Percentiles rank a stretch among this genome's conserved stretches.
Evolutionary conservation across 371 early-diverging fungal species (phyloP).

Genomic region (Furculomyces boomerangus): DNA sequence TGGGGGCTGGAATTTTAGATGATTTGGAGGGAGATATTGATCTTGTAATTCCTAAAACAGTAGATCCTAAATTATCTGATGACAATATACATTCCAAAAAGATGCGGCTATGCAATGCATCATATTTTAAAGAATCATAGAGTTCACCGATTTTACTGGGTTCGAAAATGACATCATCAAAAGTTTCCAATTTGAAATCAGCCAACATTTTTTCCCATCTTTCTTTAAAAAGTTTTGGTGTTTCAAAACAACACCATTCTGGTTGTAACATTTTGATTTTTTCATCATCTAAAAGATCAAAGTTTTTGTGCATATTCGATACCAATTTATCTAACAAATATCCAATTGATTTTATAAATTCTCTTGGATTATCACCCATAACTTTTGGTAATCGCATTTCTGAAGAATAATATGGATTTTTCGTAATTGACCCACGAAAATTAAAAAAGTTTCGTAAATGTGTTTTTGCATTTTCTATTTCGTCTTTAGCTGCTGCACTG

Average conservation of each 20-base stretch:
- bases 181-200: conserved; percentile 36
- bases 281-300: conserved; percentile 30
- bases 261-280: conserved; percentile 11
- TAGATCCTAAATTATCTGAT: not conserved
- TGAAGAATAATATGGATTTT: conserved; percentile 17
- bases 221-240: conserved; percentile 58
- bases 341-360: conserved; percentile 48
- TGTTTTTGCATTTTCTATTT: conserved; percentile 68
- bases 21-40: not conserved
- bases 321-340: conserved; percentile 44
- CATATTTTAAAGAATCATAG: conserved; percentile 90
- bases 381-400: conserved; percentile 31
- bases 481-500: conserved; percentile 83
- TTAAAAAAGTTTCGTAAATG: conserved; percentile 34
- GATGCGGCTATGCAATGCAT: conserved; percentile 78
- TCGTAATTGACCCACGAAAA: conserved; percentile 7
- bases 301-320: conserved; percentile 61
- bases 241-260: conserved; percentile 66
- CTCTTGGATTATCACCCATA: conserved; percentile 37
- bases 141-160: conserved; percentile 83
- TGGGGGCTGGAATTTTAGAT: not conserved
- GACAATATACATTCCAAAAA: conserved; percentile 43
- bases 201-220: conserved; percentile 89
- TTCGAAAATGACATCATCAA: conserved; percentile 28
- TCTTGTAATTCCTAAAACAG: not conserved